A percentile compares a stretch with the other conserved stretches of the same genome.
Evolutionary conservation across 768 basidiomycete species (phyloP).

Genomic region (Dentipellis fragilis): DNA sequence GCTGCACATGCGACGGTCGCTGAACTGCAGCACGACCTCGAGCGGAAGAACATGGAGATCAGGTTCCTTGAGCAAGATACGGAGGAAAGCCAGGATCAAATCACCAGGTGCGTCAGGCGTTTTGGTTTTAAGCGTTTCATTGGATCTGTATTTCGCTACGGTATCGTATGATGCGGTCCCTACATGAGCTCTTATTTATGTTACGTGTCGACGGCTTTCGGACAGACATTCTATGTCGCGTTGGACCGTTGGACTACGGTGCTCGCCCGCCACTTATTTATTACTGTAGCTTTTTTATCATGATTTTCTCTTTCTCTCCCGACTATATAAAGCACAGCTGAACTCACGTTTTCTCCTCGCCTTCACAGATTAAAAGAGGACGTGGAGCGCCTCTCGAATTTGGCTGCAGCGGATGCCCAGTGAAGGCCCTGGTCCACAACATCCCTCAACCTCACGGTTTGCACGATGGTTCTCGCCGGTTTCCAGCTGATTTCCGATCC

Average conservation of each 20-base stretch:
- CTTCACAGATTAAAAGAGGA: slow-evolving; percentile 60
- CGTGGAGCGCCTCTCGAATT: slow-evolving; percentile 37
- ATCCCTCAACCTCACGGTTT: slow-evolving; percentile 5
- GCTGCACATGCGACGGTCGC: slow-evolving; percentile 35
- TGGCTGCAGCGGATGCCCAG: slow-evolving; percentile 24
- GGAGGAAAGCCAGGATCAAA: slow-evolving; percentile 65
- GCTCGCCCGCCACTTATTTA: slow-evolving; percentile 10
- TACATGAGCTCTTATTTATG: slow-evolving; percentile 14
- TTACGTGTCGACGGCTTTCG: background rate
- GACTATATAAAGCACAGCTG: background rate
- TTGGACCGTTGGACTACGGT: slow-evolving; percentile 19
- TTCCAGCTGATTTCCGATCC: background rate
- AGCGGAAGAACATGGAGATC: slow-evolving; percentile 73
- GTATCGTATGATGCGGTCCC: slow-evolving; percentile 23
- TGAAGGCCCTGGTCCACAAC: background rate
- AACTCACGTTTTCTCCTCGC: background rate
- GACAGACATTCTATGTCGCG: slow-evolving; percentile 17
- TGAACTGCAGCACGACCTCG: slow-evolving; percentile 50
- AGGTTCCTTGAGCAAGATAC: slow-evolving; percentile 70
- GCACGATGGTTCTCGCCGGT: background rate
- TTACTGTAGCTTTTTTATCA: slow-evolving; percentile 13
- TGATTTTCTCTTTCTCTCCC: slow-evolving; percentile 13
- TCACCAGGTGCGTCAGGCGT: slow-evolving; percentile 66
- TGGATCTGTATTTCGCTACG: slow-evolving; percentile 12
- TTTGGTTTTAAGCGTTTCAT: slow-evolving; percentile 42